These are phyloP conservation scores for Raphanus raphanistrum DNA, from an alignment of 345 rosid species.

Conservation along the genomic window DNA sequence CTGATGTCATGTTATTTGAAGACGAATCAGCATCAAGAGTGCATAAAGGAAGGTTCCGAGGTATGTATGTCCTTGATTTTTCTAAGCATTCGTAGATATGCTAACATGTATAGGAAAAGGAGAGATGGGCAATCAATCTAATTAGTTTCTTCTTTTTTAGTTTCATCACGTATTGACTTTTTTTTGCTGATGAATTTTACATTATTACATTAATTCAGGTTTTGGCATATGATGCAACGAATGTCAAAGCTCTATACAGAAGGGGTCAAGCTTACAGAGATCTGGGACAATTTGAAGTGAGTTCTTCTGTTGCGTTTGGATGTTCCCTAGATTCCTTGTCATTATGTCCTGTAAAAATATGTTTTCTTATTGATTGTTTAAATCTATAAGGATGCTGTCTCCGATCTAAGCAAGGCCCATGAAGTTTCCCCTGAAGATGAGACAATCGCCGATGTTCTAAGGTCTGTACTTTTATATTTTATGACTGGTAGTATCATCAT, in stretches of 20 bases:
- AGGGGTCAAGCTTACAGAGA: constrained; percentile 96
- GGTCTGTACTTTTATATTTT: constrained; percentile 45
- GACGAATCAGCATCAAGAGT: constrained; percentile 63
- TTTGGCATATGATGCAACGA: constrained; percentile 71
- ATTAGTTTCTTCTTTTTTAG: background rate
- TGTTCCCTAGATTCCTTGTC: constrained; percentile 3
- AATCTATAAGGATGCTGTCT: constrained; percentile 70
- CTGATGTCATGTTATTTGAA: constrained; percentile 96
- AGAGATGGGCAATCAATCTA: background rate
- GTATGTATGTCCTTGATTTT: constrained; percentile 37
- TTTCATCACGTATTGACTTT: background rate
- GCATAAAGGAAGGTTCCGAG: constrained; percentile 88
- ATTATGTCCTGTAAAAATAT: background rate
- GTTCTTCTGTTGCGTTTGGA: constrained; percentile 44
- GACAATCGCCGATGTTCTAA: constrained; percentile 72
- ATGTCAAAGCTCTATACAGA: constrained; percentile 91
- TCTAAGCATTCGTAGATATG: background rate
- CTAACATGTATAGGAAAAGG: background rate
- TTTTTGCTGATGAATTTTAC: constrained; percentile 24
- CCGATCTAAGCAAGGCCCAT: constrained; percentile 72
- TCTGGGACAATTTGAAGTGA: constrained; percentile 68
- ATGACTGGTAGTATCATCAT: constrained; percentile 13
- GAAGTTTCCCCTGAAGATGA: constrained; percentile 88
- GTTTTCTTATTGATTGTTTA: constrained; percentile 18
- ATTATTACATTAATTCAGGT: constrained; percentile 51